Conservation (phyloP, 441 rosid genomes). For the Brassica balearica region DNA sequence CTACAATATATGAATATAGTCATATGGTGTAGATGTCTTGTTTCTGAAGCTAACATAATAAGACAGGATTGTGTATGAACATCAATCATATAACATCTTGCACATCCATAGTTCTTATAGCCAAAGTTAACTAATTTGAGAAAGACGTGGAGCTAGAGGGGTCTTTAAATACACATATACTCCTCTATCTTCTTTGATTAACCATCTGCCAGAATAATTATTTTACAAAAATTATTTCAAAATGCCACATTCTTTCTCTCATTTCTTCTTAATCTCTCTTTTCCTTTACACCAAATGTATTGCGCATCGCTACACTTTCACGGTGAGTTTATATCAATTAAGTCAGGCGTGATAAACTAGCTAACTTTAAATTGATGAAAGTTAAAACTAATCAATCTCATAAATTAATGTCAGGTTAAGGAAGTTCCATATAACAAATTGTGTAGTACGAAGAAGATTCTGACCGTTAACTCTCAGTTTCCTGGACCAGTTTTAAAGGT, state of each 20-base stretch:
- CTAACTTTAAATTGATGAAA: neutral
- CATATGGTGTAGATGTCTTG: neutral
- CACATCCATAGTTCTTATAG: neutral
- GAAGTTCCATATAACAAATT: constrained; percentile 54
- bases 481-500: constrained; percentile 62
- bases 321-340: constrained; percentile 12
- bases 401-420: constrained; percentile 42
- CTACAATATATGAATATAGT: neutral
- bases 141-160: constrained; percentile 8
- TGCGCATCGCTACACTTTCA: constrained; percentile 28
- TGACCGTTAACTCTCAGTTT: constrained; percentile 63
- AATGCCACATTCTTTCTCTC: constrained; percentile 24
- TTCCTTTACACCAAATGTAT: constrained; percentile 25
- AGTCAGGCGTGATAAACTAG: neutral
- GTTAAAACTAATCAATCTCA: neutral
- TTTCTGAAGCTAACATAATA: neutral
- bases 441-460: constrained; percentile 56
- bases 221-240: neutral
- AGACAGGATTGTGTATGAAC: constrained; percentile 2
- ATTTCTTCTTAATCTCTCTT: constrained; percentile 14
- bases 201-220: neutral
- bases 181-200: neutral
- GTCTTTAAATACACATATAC: constrained; percentile 1
- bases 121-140: neutral
- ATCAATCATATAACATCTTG: neutral